Percentiles rank a stretch among this genome's conserved stretches.
phyloP scores from a whole-genome alignment of 257 asterid genomes.

The Ilex aquifolium region DNA sequence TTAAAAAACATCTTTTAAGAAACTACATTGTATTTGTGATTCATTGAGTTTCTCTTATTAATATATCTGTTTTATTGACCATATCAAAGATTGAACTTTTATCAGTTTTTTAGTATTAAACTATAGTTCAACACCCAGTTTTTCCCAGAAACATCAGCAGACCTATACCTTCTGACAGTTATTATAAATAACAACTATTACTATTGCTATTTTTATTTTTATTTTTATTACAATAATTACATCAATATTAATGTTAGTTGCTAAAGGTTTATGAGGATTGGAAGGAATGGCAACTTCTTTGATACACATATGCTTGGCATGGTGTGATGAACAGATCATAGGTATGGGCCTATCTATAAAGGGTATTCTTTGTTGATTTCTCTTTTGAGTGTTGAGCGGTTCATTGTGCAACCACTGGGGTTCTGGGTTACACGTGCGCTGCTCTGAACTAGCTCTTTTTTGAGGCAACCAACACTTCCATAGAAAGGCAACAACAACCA shows the following conservation, averaged over 20 bases:
- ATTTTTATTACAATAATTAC: too few species aligned
- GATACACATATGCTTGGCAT: not conserved
- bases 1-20: conserved; percentile 2
- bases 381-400: conserved; percentile 19
- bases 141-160: too few species aligned
- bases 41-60: not conserved
- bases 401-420: conserved; percentile 18
- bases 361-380: conserved; percentile 15
- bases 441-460: conserved; percentile 42
- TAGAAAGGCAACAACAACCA: not conserved
- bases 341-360: conserved; percentile 41
- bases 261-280: too few species aligned
- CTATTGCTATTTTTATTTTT: too few species aligned
- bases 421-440: conserved; percentile 60
- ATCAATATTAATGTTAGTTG: too few species aligned
- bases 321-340: conserved; percentile 7
- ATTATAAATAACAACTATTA: too few species aligned
- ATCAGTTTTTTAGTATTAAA: not conserved
- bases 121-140: not conserved
- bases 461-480: conserved; percentile 24
- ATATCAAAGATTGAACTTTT: not conserved
- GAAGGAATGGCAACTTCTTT: too few species aligned
- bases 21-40: not conserved
- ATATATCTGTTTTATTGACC: not conserved
- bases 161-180: too few species aligned